Base-by-base conservation (phyloP, 192 early-diverging fungal species). In the Dissophora ornata region DNA sequence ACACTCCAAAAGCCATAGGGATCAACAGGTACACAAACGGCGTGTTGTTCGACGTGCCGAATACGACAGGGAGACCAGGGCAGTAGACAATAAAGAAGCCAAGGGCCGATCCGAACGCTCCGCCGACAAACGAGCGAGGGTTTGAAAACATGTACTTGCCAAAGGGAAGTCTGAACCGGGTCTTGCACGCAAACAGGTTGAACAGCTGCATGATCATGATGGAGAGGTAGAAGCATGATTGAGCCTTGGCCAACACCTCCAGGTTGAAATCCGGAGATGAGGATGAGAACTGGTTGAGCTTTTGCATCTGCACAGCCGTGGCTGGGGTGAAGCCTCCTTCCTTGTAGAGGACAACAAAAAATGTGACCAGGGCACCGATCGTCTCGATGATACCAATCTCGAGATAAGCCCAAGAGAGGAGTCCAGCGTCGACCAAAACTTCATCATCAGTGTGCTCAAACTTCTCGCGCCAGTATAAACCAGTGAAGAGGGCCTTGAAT, bases 101-200 rank as follows among this genome's bases (percentile, higher is more conserved):
- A 22, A 98, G 81, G 16, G 63, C 57, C 29, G 81, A 82, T 15
- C 95, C 96, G 26, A 77, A 80, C 32, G 86, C 15, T 24, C 92
- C 81, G 26, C 91, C 90, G 62, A 83, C 44, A 73, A 93, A 96
- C 18, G 86, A 89, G 22, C 79, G 66, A 9, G 54, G 60, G 84
- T 98, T 98, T 26, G 87, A 82, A 79, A 96, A 91, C 85, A 94
- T 91, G 75, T 91, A 91, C 56, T 61, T 67, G 13, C 93, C 91
- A 66, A 96, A 90, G 6, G 94, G 95, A 45, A 95, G 69, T 2
- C 82, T 80, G 47, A 90, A 83, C 24, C 89, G 70, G 28, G 92
- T 89, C 86, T 98, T 98, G 82, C 91, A 93, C 34, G 92, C 92
- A 75, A 98, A 97, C 84, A 96, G 63, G 84, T 97, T 98, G 86